phyloP scores from a whole-genome alignment of 352 stramenopile genomes.

The Saprolegnia diclina region DNA sequence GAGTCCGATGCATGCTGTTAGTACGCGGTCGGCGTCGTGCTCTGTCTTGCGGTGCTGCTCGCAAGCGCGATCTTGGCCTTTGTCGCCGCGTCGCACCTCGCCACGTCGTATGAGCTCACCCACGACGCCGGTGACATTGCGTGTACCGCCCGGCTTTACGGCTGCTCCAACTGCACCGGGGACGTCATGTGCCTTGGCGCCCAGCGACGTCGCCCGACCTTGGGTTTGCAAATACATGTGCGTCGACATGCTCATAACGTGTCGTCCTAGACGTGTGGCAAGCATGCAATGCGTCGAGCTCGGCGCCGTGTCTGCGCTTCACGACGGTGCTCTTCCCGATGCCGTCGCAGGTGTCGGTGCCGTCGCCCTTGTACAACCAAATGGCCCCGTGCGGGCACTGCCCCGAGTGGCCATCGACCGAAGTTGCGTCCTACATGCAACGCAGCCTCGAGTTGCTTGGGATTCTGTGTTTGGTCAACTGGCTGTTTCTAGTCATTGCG shows the following conservation, averaged over 20 bases:
- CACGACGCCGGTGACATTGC: slow-evolving; percentile 35
- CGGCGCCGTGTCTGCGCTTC: neutral
- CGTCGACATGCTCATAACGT: neutral
- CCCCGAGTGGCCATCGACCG: slow-evolving; percentile 61
- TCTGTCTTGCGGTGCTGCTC: slow-evolving; percentile 53
- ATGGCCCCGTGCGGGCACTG: slow-evolving; percentile 53
- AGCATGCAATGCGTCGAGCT: neutral
- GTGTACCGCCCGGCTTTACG: slow-evolving; percentile 55
- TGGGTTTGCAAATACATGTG: neutral
- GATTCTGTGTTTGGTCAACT: slow-evolving; percentile 58
- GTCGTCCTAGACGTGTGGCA: neutral
- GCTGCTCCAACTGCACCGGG: slow-evolving; percentile 75
- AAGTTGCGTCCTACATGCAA: slow-evolving; percentile 64
- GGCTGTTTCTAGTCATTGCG: slow-evolving; percentile 71
- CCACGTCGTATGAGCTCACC: slow-evolving; percentile 38
- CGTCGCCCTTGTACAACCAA: neutral
- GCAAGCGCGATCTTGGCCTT: slow-evolving; percentile 62
- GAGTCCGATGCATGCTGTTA: no score
- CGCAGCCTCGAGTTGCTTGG: slow-evolving; percentile 59
- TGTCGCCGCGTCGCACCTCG: slow-evolving; percentile 54
- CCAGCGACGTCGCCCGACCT: neutral
- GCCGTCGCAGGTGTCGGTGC: neutral
- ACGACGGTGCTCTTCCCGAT: neutral
- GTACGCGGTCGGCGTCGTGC: slow-evolving; percentile 66
- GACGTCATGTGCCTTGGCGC: slow-evolving; percentile 13